Base-by-base conservation (phyloP, 2,329 filamentous ascomycete genomes). In the Monilinia fructicola region DNA sequence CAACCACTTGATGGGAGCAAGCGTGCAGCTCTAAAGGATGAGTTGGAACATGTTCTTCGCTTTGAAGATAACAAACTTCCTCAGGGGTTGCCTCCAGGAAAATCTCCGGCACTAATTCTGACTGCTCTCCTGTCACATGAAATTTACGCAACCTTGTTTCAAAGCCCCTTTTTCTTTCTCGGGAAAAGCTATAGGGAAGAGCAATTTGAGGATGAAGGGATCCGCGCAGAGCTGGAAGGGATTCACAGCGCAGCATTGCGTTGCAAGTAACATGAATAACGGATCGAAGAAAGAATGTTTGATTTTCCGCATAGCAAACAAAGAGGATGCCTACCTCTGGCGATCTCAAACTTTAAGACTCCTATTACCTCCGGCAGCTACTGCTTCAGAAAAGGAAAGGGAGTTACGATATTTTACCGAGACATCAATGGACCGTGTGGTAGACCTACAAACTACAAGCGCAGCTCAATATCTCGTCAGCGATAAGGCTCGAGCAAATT, bases 271-370 rank as follows among this genome's bases (percentile, higher is more conserved):
- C 46, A 54, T 5, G 14, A 35, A 28, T 4, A 12, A 9, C n/a
- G 18, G 10, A 0, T 11, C 21, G 2, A 11, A 40, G 14, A 54
- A 26, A 4, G 21, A n/a, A 52, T 18, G 2, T 3, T 52, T 64
- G 10, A 64, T 16, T 3, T 40, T 6, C 12, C 5, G 23, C 23
- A 10, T 55, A 72, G 71, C 65, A 53, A 71, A 66, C 54, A 21
- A 52, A 52, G 28, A 66, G 64, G 68, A 73, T 38, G 67, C 71
- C 4, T 67, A 71, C 67, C 46, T 64, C 2, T 71, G 71, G 70
- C 68, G 71, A 21, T 71, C 70, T 26, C 60, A 71, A 40, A 70
- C 67, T 6, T 46, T 73, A 12, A 48, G 69, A 64, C 65, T 71
- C 1, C 46, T 67, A 3, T 35, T 70, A 12, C 71, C 70, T 14